Evolutionary conservation across 2,329 filamentous ascomycete genomes (phyloP), one percentile per base, ranked within the genome.

Genomic region (Aspergillus sp.): DNA sequence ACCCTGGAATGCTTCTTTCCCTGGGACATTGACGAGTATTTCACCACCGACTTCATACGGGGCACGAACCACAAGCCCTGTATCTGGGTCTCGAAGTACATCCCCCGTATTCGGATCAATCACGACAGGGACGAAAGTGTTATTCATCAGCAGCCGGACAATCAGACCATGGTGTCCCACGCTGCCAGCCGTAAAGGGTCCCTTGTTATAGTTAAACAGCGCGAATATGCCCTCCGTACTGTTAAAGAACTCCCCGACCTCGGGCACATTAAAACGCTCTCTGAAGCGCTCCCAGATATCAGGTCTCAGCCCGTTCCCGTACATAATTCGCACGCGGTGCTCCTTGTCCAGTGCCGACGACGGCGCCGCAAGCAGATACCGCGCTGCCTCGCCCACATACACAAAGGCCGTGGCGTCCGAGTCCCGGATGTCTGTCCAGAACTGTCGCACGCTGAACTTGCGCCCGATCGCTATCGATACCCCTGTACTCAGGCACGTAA

Each of bases 341-440:
- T 73, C 67, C 23, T 71, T 71, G 53, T 82, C 80, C 0, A 75
- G 68, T 0, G 77, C 71, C 0, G 77, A 76, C 1, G 77, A 75
- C 2, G 89, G 88, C 2, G 84, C 83, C 0, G 88, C 86, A 12
- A 92, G 80, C 1, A 93, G 80, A 64, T 92, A 93, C 0, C 90
- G 83, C 6, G 89, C 84, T 0, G 88, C 90, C 70, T 93, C 90
- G 65, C 90, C 90, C 2, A 93, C 90, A 67, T 93, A 93, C 17
- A 89, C 84, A 64, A 92, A 90, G 66, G 84, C 83, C 0, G 88
- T 91, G 0, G 89, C 84, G 14, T 82, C 75, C 0, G 85, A 87
- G 57, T 87, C 87, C 46, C 86, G 83, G 19, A 91, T 79, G 61
- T 93, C 90, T 33, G 76, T 73, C 89, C 90, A 92, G 78, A 93